Evolutionary conservation across 2,329 filamentous ascomycete genomes (phyloP).

Genomic region (Chrysoporthe cubensis): DNA sequence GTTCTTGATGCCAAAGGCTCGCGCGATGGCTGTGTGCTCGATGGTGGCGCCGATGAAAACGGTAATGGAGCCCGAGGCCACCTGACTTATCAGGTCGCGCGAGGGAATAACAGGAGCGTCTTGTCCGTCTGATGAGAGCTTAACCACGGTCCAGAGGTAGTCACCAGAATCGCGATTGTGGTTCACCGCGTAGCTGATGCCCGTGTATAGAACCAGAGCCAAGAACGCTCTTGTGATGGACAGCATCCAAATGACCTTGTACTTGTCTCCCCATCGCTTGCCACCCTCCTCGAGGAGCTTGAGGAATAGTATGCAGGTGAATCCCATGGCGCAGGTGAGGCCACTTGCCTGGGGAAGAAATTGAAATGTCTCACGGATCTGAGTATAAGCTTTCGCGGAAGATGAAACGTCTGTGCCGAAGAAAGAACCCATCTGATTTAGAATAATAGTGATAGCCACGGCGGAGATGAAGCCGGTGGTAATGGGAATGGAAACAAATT

Average conservation of each 20-base stretch:
- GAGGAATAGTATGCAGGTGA: slow-evolving; percentile 60
- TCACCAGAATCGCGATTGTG: slow-evolving; percentile 45
- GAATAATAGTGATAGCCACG: slow-evolving; percentile 66
- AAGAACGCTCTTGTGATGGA: slow-evolving; percentile 65
- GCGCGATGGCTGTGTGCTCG: slow-evolving; percentile 68
- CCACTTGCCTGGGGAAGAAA: slow-evolving; percentile 61
- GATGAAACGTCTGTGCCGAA: slow-evolving; percentile 58
- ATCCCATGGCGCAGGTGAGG: slow-evolving; percentile 62
- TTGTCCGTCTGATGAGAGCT: slow-evolving; percentile 61
- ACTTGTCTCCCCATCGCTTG: slow-evolving; percentile 61
- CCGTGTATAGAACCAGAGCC: slow-evolving; percentile 63
- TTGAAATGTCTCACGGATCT: slow-evolving; percentile 62
- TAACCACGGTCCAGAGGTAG: slow-evolving; percentile 60
- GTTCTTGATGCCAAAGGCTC: slow-evolving; percentile 65
- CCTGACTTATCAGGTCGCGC: slow-evolving; percentile 52
- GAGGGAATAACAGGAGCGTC: slow-evolving; percentile 53
- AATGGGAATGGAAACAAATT: slow-evolving; percentile 68
- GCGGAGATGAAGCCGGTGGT: slow-evolving; percentile 69
- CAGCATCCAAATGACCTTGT: slow-evolving; percentile 61
- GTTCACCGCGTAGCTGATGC: slow-evolving; percentile 67
- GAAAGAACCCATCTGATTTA: slow-evolving; percentile 66
- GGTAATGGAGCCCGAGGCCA: slow-evolving; percentile 58
- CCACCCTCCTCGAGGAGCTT: slow-evolving; percentile 61
- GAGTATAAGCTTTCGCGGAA: slow-evolving; percentile 53
- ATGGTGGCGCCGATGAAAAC: slow-evolving; percentile 65